phyloP scores from a whole-genome alignment of 2,329 filamentous ascomycete species.

The Aspergillus ibericus region DNA sequence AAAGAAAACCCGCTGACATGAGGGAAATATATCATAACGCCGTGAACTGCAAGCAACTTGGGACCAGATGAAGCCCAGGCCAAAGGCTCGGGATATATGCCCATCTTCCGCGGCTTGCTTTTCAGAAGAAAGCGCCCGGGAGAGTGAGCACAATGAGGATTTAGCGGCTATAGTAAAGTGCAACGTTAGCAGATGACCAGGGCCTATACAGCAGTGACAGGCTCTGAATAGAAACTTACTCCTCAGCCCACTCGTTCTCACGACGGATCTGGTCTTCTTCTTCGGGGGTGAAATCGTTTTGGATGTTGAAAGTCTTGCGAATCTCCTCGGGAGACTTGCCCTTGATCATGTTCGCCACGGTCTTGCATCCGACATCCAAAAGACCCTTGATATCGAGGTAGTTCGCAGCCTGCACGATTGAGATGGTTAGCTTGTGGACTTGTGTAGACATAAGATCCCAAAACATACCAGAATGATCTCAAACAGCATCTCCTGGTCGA shows the following conservation, averaged over 20 bases:
- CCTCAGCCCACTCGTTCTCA: conserved; percentile 90
- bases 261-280: conserved; percentile 97
- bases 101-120: conserved; percentile 1
- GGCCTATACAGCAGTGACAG: neutral
- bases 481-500: conserved; percentile 99
- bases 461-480: conserved; percentile 89
- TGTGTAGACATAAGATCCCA: neutral
- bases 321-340: conserved; percentile 99
- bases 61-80: conserved; percentile 4
- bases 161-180: conserved; percentile 51
- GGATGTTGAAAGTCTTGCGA: conserved; percentile 99
- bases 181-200: conserved; percentile 10
- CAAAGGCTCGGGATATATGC: conserved; percentile 1
- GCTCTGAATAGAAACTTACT: conserved; percentile 49
- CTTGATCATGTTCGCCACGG: conserved; percentile 99
- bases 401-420: conserved; percentile 73
- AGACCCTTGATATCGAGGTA: conserved; percentile 99
- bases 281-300: conserved; percentile 98
- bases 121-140: neutral
- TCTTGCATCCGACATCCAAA: conserved; percentile 98
- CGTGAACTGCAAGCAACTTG: conserved; percentile 17
- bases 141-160: conserved; percentile 7
- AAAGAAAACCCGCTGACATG: conserved; percentile 16
- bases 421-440: neutral
- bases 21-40: conserved; percentile 22